Evolutionary conservation across 345 rosid species (phyloP).

Genomic region (Reutealis trisperma): DNA sequence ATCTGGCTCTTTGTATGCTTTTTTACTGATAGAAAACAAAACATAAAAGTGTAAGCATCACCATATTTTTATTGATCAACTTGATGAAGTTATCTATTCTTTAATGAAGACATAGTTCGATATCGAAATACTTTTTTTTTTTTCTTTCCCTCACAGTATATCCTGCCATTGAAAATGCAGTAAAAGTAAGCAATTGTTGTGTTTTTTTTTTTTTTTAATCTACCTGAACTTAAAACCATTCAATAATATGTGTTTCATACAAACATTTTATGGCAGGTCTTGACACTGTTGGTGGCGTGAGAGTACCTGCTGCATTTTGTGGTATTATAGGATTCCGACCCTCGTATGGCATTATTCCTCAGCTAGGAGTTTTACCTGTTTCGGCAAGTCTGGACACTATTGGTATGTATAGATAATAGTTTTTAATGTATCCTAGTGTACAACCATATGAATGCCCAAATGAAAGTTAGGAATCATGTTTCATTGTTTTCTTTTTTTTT

Average conservation of each 20-base stretch:
- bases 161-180: too few species aligned
- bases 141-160: too few species aligned
- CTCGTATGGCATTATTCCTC: constrained; percentile 70
- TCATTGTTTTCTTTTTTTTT: neutral
- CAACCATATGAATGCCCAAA: neutral
- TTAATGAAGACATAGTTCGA: too few species aligned
- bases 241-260: neutral
- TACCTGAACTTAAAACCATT: neutral
- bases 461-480: neutral
- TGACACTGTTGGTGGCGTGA: constrained; percentile 88
- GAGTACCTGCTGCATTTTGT: constrained; percentile 87
- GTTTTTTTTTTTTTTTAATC: too few species aligned
- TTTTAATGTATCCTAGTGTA: neutral
- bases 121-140: too few species aligned
- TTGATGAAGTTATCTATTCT: too few species aligned
- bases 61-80: too few species aligned
- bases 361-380: constrained; percentile 58
- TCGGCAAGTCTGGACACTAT: constrained; percentile 81
- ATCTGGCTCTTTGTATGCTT: too few species aligned
- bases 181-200: too few species aligned
- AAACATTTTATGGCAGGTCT: constrained; percentile 54
- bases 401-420: constrained; percentile 49
- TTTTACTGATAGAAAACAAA: too few species aligned
- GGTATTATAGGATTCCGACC: constrained; percentile 83
- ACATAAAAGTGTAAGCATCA: too few species aligned